Conservation (phyloP, 768 basidiomycete genomes). For the Terana coerulea region DNA sequence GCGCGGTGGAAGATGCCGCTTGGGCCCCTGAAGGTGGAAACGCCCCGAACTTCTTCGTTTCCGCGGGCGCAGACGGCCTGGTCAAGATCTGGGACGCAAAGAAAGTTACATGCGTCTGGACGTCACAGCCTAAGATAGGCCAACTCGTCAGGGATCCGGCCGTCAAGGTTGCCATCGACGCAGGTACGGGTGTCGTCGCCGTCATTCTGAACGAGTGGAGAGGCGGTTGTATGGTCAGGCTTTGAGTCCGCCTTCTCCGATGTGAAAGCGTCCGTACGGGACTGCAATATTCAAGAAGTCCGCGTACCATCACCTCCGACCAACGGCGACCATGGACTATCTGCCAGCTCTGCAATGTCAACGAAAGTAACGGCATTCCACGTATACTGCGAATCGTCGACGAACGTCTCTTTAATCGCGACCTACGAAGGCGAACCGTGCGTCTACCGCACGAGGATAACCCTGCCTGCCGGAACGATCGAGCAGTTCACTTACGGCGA, state of each 20-base stretch:
- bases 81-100: constrained; percentile 74
- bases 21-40: constrained; percentile 37
- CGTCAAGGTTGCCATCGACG: constrained; percentile 43
- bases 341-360: neutral
- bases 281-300: neutral
- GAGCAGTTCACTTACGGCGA: constrained; percentile 48
- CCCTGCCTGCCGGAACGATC: constrained; percentile 24
- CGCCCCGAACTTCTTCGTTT: constrained; percentile 35
- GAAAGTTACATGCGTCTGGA: constrained; percentile 57
- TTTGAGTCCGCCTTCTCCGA: constrained; percentile 26
- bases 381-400: constrained; percentile 7
- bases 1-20: constrained; percentile 48
- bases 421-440: constrained; percentile 45
- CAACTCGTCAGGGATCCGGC: constrained; percentile 45
- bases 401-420: constrained; percentile 38
- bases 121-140: constrained; percentile 36
- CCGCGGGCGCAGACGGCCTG: constrained; percentile 57
- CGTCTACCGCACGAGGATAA: constrained; percentile 50
- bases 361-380: constrained; percentile 2
- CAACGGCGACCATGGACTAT: neutral
- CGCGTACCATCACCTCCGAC: constrained; percentile 16
- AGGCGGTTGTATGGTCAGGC: constrained; percentile 52
- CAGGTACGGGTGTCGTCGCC: constrained; percentile 41
- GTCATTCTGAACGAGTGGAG: constrained; percentile 55
- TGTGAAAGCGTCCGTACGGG: neutral